These are phyloP conservation scores for Boletus coccyginus DNA, from an alignment of 768 basidiomycete genomes.

Conservation along the genomic window DNA sequence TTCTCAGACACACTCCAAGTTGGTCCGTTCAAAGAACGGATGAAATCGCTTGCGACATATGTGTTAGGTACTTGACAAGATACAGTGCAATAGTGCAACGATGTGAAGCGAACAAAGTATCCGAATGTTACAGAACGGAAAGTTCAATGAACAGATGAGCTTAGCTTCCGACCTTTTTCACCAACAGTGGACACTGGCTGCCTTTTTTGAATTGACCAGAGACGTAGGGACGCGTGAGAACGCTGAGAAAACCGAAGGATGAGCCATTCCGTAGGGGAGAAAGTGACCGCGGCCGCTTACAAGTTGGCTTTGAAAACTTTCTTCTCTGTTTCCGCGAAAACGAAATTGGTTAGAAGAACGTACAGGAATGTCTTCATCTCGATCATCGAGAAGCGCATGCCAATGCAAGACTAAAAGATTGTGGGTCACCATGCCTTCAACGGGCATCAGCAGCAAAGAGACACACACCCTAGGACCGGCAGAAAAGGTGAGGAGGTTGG, in stretches of 20 bases:
- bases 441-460: neutral
- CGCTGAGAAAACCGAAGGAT: conserved; percentile 34
- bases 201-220: conserved; percentile 52
- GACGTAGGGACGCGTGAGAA: conserved; percentile 65
- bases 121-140: neutral
- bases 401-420: conserved; percentile 69
- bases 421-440: neutral
- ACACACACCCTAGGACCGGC: conserved; percentile 72
- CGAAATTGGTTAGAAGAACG: conserved; percentile 65
- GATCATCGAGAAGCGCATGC: conserved; percentile 77
- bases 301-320: conserved; percentile 59
- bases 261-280: neutral
- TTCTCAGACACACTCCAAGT: neutral
- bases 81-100: too few species aligned
- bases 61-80: neutral
- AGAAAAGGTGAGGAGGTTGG: conserved; percentile 73
- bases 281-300: conserved; percentile 37
- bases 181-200: conserved; percentile 58
- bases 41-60: neutral
- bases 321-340: conserved; percentile 50
- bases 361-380: conserved; percentile 80
- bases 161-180: conserved; percentile 35
- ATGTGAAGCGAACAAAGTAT: neutral
- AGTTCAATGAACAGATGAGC: neutral
- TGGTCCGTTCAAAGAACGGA: neutral